phyloP scores from a whole-genome alignment of 2,329 filamentous ascomycete genomes.

The Hypoxylon sp. region DNA sequence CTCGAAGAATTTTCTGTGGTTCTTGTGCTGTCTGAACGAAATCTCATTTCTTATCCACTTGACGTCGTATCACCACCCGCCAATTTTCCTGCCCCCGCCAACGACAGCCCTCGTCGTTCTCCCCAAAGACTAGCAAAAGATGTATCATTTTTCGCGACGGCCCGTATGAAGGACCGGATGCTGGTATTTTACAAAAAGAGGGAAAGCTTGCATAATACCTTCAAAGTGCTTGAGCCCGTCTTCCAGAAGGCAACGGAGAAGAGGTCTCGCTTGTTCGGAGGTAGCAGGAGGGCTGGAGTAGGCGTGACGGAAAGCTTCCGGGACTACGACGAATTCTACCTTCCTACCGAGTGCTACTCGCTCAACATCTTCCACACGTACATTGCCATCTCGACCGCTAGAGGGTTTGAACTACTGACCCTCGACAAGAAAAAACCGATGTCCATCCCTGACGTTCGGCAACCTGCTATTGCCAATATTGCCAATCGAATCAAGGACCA shows the following conservation, averaged over 20 bases:
- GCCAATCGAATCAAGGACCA: constrained; percentile 85
- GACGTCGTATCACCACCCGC: constrained; percentile 80
- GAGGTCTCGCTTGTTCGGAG: constrained; percentile 74
- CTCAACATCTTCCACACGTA: constrained; percentile 97
- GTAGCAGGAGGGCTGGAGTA: constrained; percentile 64
- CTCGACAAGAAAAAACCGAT: constrained; percentile 97
- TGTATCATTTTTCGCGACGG: constrained; percentile 95
- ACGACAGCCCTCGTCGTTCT: constrained; percentile 83
- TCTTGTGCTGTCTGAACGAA: constrained; percentile 89
- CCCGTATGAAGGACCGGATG: constrained; percentile 95
- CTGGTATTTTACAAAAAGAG: constrained; percentile 98
- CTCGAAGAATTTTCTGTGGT: constrained; percentile 96
- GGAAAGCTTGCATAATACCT: constrained; percentile 90
- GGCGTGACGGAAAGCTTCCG: constrained; percentile 95
- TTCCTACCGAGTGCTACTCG: constrained; percentile 92
- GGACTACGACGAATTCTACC: constrained; percentile 98
- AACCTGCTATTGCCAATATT: constrained; percentile 84
- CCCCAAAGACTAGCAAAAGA: constrained; percentile 93
- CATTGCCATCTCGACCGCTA: constrained; percentile 88
- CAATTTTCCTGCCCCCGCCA: constrained; percentile 69
- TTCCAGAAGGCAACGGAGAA: constrained; percentile 92
- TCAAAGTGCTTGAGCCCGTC: constrained; percentile 96
- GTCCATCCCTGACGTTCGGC: constrained; percentile 88
- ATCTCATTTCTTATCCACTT: constrained; percentile 91
- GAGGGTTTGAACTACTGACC: constrained; percentile 95